Conservation (phyloP, 2,329 filamentous ascomycete genomes). For the Aspergillus texensis region DNA sequence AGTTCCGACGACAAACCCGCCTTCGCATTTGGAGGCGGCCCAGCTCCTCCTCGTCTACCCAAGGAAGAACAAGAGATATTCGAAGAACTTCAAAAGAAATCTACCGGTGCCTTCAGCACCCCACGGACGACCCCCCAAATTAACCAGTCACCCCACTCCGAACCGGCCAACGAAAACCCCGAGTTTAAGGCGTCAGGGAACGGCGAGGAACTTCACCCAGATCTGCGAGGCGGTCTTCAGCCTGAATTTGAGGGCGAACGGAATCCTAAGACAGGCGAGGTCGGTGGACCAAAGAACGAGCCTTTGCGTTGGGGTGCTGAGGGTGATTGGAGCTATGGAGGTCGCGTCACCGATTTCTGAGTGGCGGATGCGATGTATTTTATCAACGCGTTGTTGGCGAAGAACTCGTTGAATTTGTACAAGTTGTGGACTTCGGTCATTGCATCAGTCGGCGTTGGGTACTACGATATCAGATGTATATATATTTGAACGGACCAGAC, state of each 20-base stretch:
- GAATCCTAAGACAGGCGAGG: constrained; percentile 92
- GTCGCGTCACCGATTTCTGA: constrained; percentile 88
- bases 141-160: constrained; percentile 52
- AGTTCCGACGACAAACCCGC: constrained; percentile 30
- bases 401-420: not conserved
- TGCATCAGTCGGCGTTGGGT: constrained; percentile 28
- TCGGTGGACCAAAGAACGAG: constrained; percentile 97
- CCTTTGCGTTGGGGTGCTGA: constrained; percentile 80
- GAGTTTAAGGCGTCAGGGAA: constrained; percentile 58
- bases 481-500: not conserved
- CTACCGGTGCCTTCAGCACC: constrained; percentile 75
- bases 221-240: constrained; percentile 73
- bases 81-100: constrained; percentile 79
- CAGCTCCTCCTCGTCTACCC: constrained; percentile 82
- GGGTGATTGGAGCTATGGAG: constrained; percentile 92
- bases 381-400: not conserved
- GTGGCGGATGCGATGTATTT: not conserved
- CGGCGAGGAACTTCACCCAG: constrained; percentile 69
- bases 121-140: constrained; percentile 49
- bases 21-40: constrained; percentile 48
- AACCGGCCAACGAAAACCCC: constrained; percentile 30
- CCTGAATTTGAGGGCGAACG: constrained; percentile 92
- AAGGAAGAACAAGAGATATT: constrained; percentile 88
- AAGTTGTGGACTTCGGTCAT: constrained; percentile 1
- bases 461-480: constrained; percentile 6